phyloP scores from a whole-genome alignment of 371 early-diverging fungal genomes.

The Blakeslea trispora region DNA sequence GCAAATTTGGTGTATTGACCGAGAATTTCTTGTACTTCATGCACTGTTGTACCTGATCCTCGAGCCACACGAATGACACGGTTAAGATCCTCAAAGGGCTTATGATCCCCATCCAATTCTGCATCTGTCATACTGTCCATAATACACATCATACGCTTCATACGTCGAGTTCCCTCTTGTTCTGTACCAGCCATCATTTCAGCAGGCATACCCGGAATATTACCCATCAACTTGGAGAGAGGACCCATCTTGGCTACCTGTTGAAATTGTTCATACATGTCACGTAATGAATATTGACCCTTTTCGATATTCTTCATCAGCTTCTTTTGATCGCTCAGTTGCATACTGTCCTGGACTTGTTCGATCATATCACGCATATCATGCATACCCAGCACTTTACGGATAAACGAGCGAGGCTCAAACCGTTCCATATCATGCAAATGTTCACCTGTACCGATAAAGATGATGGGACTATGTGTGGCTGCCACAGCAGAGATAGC shows the following conservation, averaged over 20 bases:
- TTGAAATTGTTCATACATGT: constrained; percentile 97
- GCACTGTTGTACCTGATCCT: constrained; percentile 88
- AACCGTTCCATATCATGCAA: constrained; percentile 97
- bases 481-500: constrained; percentile 99
- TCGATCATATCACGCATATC: constrained; percentile 95
- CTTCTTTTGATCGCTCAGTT: constrained; percentile 85
- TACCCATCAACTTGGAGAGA: constrained; percentile 93
- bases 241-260: constrained; percentile 96
- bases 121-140: constrained; percentile 97
- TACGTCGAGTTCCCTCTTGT: constrained; percentile 75
- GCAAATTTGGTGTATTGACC: constrained; percentile 85
- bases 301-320: constrained; percentile 93
- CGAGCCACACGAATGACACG: constrained; percentile 88
- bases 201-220: constrained; percentile 96
- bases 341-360: constrained; percentile 85
- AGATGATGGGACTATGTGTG: constrained; percentile 96
- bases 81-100: constrained; percentile 79
- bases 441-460: constrained; percentile 99
- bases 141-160: constrained; percentile 92
- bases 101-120: constrained; percentile 94
- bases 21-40: constrained; percentile 88
- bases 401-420: constrained; percentile 91
- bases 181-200: constrained; percentile 82
- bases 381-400: constrained; percentile 98
- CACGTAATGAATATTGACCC: constrained; percentile 94